phyloP scores from a whole-genome alignment of 768 basidiomycete species.

The Pleurotus djamor region DNA sequence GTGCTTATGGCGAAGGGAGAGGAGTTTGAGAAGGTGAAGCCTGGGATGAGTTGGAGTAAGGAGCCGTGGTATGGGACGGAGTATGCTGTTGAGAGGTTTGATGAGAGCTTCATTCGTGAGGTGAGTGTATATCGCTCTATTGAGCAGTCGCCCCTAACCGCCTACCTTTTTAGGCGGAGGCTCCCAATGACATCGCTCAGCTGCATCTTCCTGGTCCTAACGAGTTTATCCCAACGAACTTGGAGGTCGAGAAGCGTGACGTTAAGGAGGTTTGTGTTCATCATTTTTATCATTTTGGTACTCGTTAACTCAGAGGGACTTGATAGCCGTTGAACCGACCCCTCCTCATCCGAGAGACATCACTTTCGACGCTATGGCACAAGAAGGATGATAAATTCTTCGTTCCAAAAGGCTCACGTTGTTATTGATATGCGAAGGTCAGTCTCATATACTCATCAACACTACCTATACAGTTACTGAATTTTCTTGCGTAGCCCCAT shows the following conservation, averaged over 20 bases:
- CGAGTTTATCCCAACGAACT: conserved; percentile 84
- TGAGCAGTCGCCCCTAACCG: background rate
- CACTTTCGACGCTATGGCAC: conserved; percentile 81
- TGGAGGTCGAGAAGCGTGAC: conserved; percentile 79
- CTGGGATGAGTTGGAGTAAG: conserved; percentile 53
- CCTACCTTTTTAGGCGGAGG: conserved; percentile 48
- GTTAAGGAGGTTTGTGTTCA: conserved; percentile 50
- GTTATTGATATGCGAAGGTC: conserved; percentile 77
- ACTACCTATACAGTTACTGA: background rate
- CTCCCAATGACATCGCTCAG: conserved; percentile 61
- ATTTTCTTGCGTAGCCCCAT: conserved; percentile 39
- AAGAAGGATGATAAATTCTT: conserved; percentile 98
- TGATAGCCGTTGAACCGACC: conserved; percentile 74
- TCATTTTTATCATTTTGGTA: background rate
- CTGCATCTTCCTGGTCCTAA: conserved; percentile 84
- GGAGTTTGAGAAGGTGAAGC: conserved; percentile 48
- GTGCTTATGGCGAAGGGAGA: conserved; percentile 80
- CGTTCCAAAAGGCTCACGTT: conserved; percentile 87
- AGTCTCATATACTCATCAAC: background rate
- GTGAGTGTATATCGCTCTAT: conserved; percentile 22
- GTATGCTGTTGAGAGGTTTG: conserved; percentile 74
- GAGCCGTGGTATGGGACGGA: conserved; percentile 95
- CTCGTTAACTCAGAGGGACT: conserved; percentile 7
- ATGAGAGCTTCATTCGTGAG: conserved; percentile 57
- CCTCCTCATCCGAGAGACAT: conserved; percentile 68